Base-by-base conservation (phyloP, 257 asterid genomes). In the Galeopsis tetrahit region DNA sequence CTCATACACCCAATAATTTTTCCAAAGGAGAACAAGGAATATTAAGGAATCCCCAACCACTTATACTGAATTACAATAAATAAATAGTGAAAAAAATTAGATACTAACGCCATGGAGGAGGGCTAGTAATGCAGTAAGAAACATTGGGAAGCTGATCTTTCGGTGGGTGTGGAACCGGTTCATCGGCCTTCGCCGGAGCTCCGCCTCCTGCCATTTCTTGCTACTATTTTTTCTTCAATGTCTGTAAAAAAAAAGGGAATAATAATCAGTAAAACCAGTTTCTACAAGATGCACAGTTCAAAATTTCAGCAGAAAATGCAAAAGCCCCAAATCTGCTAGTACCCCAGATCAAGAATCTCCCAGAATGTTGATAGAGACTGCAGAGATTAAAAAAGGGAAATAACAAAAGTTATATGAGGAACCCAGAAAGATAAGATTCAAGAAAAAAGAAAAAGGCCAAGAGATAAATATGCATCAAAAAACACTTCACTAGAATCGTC, bases 41-140 rank as follows among this genome's bases (percentile, higher is more conserved):
- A 73, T 21, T 42, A 71, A 61, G 62, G 67, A 77, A 81, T 69
- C 81, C 63, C 66, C 64, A 69, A 63, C 60, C 74, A 78, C 75
- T 69, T 21, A 32, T 39, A 59, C 79, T 62, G 31, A 77, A 72
- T n/a, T 44, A 48, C 57, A 43, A 62, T 36, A 70, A 70, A 79
- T 32, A 42, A 63, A 68, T 13, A 17, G 39, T 52, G 56, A 72
- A 53, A 39, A 66, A 61, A 63, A 40, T 15, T 2, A 78, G 68
- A 63, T 10, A 85, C 96, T 87, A 59, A 93, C 98, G 97, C 98
- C 98, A 93, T 56, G 91, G 97, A 72, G 97, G 98, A 80, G 97
- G 97, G 69, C 98, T 93, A 39, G 94, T 91, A 62, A 93, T 93
- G 98, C 98, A 93, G 87, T 82, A 93, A 49, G 95, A 81, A 79